Evolutionary conservation across 192 early-diverging fungal genomes (phyloP).

Genomic region (Gonapodya prolifera): DNA sequence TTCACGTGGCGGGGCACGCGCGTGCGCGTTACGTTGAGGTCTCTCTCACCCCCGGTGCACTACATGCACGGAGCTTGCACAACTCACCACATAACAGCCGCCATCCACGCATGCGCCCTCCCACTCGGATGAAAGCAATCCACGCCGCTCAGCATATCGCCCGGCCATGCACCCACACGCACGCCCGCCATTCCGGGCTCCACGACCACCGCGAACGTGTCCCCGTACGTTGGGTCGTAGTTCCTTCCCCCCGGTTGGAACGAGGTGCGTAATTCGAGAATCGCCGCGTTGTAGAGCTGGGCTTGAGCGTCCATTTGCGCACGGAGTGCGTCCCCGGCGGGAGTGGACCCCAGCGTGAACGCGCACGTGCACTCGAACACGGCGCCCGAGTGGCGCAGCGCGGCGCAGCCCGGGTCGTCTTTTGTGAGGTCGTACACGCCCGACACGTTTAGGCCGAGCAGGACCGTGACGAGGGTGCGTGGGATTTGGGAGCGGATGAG

Average conservation of each 20-base stretch:
- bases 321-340: constrained; percentile 16
- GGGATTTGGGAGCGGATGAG: constrained; percentile 17
- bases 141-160: constrained; percentile 27
- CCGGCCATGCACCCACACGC: constrained; percentile 21
- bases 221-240: constrained; percentile 4
- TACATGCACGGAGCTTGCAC: not conserved
- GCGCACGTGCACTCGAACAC: constrained; percentile 20
- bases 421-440: constrained; percentile 22
- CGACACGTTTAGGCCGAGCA: constrained; percentile 22
- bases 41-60: not conserved
- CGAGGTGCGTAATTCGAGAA: constrained; percentile 18
- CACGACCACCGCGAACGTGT: constrained; percentile 31
- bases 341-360: constrained; percentile 16
- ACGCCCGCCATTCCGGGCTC: constrained; percentile 23
- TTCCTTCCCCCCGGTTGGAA: constrained; percentile 12
- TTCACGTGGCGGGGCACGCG: too few relatives aligned
- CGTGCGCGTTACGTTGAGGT: not conserved
- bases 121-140: constrained; percentile 49
- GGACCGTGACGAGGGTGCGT: constrained; percentile 31
- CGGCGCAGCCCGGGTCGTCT: constrained; percentile 13
- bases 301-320: constrained; percentile 25
- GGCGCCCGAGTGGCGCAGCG: constrained; percentile 12
- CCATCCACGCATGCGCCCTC: constrained; percentile 16
- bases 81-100: constrained; percentile 16
- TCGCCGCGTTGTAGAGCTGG: constrained; percentile 25